Conservation (phyloP, 257 asterid genomes). For the Nicotiana knightiana region DNA sequence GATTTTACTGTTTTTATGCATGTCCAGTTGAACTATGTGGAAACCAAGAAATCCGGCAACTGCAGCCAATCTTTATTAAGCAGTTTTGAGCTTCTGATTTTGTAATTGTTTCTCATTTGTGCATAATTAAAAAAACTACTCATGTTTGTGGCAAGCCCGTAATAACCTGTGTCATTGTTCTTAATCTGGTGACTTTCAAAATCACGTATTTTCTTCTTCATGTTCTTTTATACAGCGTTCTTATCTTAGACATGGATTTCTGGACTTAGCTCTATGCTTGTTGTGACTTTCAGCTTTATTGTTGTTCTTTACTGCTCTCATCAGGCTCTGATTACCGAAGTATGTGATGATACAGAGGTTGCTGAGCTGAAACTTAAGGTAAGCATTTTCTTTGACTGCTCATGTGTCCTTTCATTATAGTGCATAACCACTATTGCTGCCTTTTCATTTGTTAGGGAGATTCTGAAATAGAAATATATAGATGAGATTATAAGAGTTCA, state of each 20-base stretch:
- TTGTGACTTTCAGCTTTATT: constrained; percentile 13
- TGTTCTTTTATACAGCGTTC: background rate
- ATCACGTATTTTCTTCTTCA: background rate
- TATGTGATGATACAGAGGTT: constrained; percentile 71
- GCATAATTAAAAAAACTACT: background rate
- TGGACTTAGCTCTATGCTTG: background rate
- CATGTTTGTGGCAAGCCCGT: background rate
- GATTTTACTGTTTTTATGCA: background rate
- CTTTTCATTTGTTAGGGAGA: background rate
- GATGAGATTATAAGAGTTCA: background rate
- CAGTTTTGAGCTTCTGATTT: background rate
- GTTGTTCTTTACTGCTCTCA: background rate
- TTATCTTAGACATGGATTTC: background rate
- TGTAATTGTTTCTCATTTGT: background rate
- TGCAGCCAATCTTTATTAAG: background rate
- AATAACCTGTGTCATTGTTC: background rate
- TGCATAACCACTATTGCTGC: background rate
- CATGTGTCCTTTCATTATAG: background rate
- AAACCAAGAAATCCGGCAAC: background rate
- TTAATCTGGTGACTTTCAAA: background rate
- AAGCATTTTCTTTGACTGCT: background rate
- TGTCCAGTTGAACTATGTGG: background rate
- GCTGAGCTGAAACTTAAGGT: constrained; percentile 87
- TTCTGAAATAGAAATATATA: background rate
- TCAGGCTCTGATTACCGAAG: constrained; percentile 62